A percentile compares a stretch with the other conserved stretches of the same genome.
phyloP scores from a whole-genome alignment of 306 rosid genomes.

The Quercus agrifolia region DNA sequence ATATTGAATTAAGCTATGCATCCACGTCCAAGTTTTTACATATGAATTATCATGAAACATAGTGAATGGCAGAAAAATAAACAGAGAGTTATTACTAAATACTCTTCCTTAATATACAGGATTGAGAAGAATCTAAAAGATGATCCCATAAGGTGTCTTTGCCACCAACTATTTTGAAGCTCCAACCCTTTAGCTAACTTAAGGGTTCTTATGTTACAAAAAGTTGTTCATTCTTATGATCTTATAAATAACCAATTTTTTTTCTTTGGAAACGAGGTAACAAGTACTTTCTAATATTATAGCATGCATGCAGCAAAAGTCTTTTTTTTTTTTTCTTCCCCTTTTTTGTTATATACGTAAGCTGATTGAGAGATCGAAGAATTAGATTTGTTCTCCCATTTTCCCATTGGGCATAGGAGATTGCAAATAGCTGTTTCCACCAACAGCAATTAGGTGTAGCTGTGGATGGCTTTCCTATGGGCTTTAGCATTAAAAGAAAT shows the following conservation, averaged over 20 bases:
- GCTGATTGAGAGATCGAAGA: background rate
- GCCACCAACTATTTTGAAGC: too few relatives aligned
- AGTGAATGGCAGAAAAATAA: background rate
- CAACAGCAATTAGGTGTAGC: background rate
- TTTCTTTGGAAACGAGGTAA: background rate
- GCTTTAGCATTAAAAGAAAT: conserved; percentile 3
- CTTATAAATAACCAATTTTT: background rate
- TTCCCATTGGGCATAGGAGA: background rate
- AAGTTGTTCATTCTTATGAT: background rate
- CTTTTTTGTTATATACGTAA: background rate
- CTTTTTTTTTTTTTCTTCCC: background rate
- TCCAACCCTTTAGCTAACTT: background rate
- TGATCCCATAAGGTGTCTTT: background rate
- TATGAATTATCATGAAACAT: background rate
- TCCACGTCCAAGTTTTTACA: background rate
- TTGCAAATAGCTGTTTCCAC: background rate
- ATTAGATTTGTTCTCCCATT: background rate
- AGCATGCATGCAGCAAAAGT: background rate
- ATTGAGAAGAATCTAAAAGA: too few relatives aligned
- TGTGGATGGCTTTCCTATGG: background rate
- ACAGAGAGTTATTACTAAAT: too few relatives aligned
- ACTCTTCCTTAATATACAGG: too few relatives aligned
- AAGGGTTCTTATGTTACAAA: background rate
- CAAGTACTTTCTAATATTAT: background rate
- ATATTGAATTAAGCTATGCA: background rate